Evolutionary conservation across 2,329 filamentous ascomycete species (phyloP).

Genomic region (Alternaria sp.): DNA sequence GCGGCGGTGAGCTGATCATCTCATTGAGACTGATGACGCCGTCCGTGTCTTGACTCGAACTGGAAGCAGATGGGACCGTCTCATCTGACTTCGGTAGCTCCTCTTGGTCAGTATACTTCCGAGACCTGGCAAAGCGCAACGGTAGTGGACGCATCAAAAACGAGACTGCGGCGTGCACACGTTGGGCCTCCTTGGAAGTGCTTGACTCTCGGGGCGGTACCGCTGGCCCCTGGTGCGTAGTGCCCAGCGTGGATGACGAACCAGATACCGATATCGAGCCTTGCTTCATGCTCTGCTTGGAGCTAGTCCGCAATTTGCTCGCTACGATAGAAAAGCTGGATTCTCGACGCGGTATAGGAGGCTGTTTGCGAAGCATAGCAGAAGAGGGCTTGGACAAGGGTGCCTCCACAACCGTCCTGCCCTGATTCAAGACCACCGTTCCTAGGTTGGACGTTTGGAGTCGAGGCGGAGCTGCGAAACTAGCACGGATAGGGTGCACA

Average conservation of each 20-base stretch:
- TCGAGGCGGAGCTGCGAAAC: conserved; percentile 23
- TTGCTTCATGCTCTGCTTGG: conserved; percentile 30
- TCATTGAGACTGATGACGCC: neutral
- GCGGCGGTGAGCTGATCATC: neutral
- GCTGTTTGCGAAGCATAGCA: conserved; percentile 21
- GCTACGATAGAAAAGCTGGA: conserved; percentile 26
- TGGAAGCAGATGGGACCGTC: conserved; percentile 7
- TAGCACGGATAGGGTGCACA: conserved; percentile 27
- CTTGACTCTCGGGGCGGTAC: conserved; percentile 44
- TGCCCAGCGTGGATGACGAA: conserved; percentile 31
- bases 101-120: conserved; percentile 13
- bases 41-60: neutral
- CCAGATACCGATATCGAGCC: conserved; percentile 27
- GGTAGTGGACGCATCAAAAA: conserved; percentile 33
- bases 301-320: conserved; percentile 23
- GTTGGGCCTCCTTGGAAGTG: conserved; percentile 42
- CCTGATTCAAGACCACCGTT: conserved; percentile 5
- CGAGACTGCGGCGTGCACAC: conserved; percentile 31
- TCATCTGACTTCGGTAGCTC: conserved; percentile 4
- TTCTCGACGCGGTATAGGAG: conserved; percentile 18
- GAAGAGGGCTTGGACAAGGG: conserved; percentile 22
- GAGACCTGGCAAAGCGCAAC: conserved; percentile 23
- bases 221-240: conserved; percentile 22
- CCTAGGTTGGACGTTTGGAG: conserved; percentile 13
- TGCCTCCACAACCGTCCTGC: conserved; percentile 17